Percentiles rank a stretch among this genome's conserved stretches.
phyloP scores from a whole-genome alignment of 2,329 filamentous ascomycete species.

The Colletotrichum limetticola region DNA sequence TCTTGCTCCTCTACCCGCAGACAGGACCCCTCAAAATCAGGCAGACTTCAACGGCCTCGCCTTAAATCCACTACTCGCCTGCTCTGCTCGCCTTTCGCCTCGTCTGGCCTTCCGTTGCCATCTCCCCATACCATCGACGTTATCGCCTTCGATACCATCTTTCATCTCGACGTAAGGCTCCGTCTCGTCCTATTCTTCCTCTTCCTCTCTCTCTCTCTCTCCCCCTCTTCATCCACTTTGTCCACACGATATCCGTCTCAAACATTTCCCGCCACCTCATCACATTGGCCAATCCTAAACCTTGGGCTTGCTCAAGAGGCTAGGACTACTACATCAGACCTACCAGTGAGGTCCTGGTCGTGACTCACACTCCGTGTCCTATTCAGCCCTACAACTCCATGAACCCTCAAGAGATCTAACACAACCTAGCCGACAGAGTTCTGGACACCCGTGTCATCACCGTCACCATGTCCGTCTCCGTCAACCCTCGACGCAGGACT shows the following conservation, averaged over 20 bases:
- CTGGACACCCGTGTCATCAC: constrained; percentile 44
- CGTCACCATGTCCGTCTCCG: constrained; percentile 55
- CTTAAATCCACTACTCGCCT: constrained; percentile 32
- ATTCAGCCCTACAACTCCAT: constrained; percentile 36
- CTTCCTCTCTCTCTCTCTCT: not conserved
- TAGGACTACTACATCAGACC: constrained; percentile 27
- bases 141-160: constrained; percentile 1
- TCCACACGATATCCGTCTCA: constrained; percentile 15
- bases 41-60: constrained; percentile 32
- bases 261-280: constrained; percentile 24
- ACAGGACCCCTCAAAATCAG: constrained; percentile 21
- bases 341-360: constrained; percentile 35
- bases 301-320: constrained; percentile 25
- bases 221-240: constrained; percentile 2
- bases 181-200: constrained; percentile 8
- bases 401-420: constrained; percentile 35
- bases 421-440: constrained; percentile 38
- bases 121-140: not conserved
- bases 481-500: constrained; percentile 59
- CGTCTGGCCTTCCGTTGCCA: constrained; percentile 1
- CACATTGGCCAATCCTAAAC: constrained; percentile 33
- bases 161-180: constrained; percentile 17
- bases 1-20: constrained; percentile 5
- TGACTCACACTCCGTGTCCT: constrained; percentile 46
- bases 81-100: constrained; percentile 12